Conservation (phyloP, 257 asterid species). For the Verbascum thapsus region DNA sequence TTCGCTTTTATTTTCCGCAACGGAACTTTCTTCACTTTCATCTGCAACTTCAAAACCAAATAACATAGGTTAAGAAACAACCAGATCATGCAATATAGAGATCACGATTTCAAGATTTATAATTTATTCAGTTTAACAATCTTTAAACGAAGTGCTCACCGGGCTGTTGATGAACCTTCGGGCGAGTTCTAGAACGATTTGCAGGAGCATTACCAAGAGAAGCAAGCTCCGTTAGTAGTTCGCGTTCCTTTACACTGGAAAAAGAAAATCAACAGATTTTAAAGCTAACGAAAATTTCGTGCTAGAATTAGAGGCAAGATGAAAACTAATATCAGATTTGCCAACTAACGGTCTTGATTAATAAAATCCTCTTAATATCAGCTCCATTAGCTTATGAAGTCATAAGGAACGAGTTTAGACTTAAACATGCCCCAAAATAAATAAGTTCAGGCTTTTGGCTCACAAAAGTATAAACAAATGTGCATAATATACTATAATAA, state of each 20-base stretch:
- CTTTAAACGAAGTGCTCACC: constrained; percentile 45
- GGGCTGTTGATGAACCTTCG: constrained; percentile 67
- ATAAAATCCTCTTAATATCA: no score
- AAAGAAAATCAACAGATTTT: constrained; percentile 24
- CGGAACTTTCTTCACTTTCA: constrained; percentile 45
- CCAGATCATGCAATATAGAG: not conserved
- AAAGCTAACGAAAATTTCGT: constrained; percentile 7
- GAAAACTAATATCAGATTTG: not conserved
- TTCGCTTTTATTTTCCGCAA: constrained; percentile 43
- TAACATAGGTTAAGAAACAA: not conserved
- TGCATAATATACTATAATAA: no score
- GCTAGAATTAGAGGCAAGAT: constrained; percentile 13
- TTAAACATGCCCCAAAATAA: no score
- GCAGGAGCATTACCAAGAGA: constrained; percentile 58
- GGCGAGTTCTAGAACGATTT: constrained; percentile 60
- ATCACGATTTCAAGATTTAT: not conserved
- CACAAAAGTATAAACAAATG: no score
- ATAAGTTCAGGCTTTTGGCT: no score
- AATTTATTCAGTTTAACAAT: constrained; percentile 13
- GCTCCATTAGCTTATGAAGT: no score
- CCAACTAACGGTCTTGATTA: no score
- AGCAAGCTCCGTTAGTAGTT: constrained; percentile 86
- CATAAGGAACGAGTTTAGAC: no score
- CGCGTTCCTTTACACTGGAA: constrained; percentile 81
- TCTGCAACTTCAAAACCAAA: constrained; percentile 42